Evolutionary conservation across 768 basidiomycete species (phyloP).

Genomic region (Crucibulum laeve): DNA sequence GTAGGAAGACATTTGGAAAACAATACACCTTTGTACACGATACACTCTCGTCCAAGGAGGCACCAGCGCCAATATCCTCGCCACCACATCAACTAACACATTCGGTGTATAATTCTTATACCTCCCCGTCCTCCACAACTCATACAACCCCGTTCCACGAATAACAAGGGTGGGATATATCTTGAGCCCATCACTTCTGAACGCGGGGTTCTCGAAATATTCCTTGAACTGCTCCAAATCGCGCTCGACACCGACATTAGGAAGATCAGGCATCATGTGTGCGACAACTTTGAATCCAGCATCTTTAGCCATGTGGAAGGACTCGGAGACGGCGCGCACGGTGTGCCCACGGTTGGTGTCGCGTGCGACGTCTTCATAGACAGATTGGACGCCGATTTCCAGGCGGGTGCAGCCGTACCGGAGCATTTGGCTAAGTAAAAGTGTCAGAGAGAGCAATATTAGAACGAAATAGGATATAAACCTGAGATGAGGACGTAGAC

Average conservation of each 20-base stretch:
- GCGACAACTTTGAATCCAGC: conserved; percentile 99
- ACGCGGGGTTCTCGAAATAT: conserved; percentile 98
- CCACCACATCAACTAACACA: conserved; percentile 95
- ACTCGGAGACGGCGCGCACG: conserved; percentile 93
- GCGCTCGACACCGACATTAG: conserved; percentile 95
- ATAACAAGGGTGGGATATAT: conserved; percentile 99
- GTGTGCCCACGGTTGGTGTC: conserved; percentile 99
- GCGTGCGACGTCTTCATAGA: conserved; percentile 98
- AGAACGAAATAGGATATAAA: conserved; percentile 14
- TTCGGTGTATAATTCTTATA: conserved; percentile 99
- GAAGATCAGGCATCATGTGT: conserved; percentile 99
- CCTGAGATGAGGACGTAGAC: conserved; percentile 94
- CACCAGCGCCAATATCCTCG: conserved; percentile 90
- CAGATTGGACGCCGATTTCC: conserved; percentile 98
- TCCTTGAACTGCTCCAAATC: conserved; percentile 99
- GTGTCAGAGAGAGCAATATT: neutral
- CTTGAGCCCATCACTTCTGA: conserved; percentile 95
- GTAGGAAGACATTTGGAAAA: conserved; percentile 3
- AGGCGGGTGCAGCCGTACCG: conserved; percentile 98
- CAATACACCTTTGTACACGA: conserved; percentile 82
- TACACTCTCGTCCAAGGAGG: conserved; percentile 99
- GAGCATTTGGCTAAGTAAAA: conserved; percentile 85
- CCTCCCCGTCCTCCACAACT: conserved; percentile 93
- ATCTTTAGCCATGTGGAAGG: conserved; percentile 96
- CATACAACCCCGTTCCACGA: conserved; percentile 92